phyloP scores from a whole-genome alignment of 441 rosid genomes.

The Pelargonium australe region DNA sequence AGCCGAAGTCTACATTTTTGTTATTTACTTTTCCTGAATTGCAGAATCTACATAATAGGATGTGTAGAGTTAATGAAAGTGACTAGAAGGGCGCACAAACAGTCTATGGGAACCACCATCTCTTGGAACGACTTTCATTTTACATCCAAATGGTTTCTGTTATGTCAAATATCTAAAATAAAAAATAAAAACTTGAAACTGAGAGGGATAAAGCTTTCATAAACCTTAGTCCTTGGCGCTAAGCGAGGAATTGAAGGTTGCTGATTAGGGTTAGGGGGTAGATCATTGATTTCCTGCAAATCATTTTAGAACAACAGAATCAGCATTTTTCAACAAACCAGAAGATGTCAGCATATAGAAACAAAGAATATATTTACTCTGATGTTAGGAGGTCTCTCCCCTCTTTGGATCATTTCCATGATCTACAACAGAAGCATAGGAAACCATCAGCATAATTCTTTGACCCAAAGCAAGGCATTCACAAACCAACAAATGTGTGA shows the following conservation, averaged over 20 bases:
- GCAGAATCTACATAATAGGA: too few relatives aligned
- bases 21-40: too few relatives aligned
- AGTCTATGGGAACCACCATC: too few relatives aligned
- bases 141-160: too few relatives aligned
- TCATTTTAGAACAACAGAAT: slow-evolving; percentile 20
- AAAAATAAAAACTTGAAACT: background rate
- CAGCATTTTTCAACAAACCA: slow-evolving; percentile 17
- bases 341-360: slow-evolving; percentile 6
- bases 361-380: slow-evolving; percentile 38
- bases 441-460: slow-evolving; percentile 9
- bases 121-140: too few relatives aligned
- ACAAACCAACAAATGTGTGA: too few relatives aligned
- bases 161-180: too few relatives aligned
- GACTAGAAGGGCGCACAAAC: too few relatives aligned
- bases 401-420: slow-evolving; percentile 89
- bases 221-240: slow-evolving; percentile 68
- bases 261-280: slow-evolving; percentile 84
- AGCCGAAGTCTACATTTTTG: too few relatives aligned
- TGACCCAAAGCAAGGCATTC: background rate
- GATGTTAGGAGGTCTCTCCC: slow-evolving; percentile 87
- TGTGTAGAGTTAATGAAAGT: too few relatives aligned
- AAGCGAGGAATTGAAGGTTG: slow-evolving; percentile 63
- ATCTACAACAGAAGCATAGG: slow-evolving; percentile 45
- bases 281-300: slow-evolving; percentile 76
- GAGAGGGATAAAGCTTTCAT: background rate